Base-by-base conservation (phyloP, 352 stramenopile genomes). In the Ochromonadaceae sp. region DNA sequence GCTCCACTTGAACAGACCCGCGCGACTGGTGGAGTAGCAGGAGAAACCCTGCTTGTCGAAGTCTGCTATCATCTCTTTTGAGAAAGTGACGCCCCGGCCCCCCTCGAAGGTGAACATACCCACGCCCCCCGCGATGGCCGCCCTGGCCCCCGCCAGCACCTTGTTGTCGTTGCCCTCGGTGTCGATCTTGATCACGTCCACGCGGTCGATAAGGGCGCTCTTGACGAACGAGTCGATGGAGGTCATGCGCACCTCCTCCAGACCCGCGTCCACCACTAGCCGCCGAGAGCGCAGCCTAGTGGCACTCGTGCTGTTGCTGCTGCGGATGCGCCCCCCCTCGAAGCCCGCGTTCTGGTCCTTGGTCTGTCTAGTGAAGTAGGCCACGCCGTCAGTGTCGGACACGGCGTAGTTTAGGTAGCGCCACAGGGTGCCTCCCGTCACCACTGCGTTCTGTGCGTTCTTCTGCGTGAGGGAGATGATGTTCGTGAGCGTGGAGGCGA, bases 1-100 rank as follows among this genome's bases (percentile, higher is more conserved):
- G 35, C 30, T 60, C 52, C 52, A 60, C 47, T 60, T 60, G 32
- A 60, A 60, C 35, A 60, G 30, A 36, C 52, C 52, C 30, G 52
- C 52, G n/a, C 52, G 10, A 60, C 30, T 48, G 34, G 52, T 60
- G 20, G 52, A 60, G 25, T 60, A 60, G 35, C 52, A 60, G 47
- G 14, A 36, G 30, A 34, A 60, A 3, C 52, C 52, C 9, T 28
- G 20, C n/a, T 3, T 14, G 31, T 60, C 52, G 17, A 60, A 60
- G 10, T 41, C 15, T 9, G 30, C 32, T 7, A 57, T 60, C 52
- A 60, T 60, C 31, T 60, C 52, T 60, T 60, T 50, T 3, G 52
- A 30, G 22, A 50, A 60, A 4, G 52, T 28, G 17, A 60, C 52
- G n/a, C 52, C 52, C 47, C 30, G 25, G 4, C 52, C 52, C 34